These are phyloP conservation scores for Fabrea salina DNA, from an alignment of 169 alveolate species.

Conservation along the genomic window DNA sequence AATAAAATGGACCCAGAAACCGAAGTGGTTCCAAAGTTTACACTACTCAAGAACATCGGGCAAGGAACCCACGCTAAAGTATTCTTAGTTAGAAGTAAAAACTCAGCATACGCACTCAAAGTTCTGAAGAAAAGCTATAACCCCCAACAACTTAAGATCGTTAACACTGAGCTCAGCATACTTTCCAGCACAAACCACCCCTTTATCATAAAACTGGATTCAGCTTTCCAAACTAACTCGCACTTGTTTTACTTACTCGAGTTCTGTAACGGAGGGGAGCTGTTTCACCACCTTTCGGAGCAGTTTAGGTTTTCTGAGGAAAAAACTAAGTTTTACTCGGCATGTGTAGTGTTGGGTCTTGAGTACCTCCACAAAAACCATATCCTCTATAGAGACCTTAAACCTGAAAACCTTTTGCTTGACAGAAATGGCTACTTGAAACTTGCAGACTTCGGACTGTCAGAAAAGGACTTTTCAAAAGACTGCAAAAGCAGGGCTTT, in stretches of 20 bases:
- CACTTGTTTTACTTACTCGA: slow-evolving; percentile 77
- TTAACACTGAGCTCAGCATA: slow-evolving; percentile 66
- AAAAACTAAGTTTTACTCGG: slow-evolving; percentile 59
- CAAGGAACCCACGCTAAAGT: slow-evolving; percentile 50
- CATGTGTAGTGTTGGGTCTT: slow-evolving; percentile 63
- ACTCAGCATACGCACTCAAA: slow-evolving; percentile 67
- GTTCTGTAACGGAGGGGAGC: slow-evolving; percentile 89
- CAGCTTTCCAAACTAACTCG: slow-evolving; percentile 67
- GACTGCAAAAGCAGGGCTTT: slow-evolving; percentile 15
- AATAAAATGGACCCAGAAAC: no score
- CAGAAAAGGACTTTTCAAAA: slow-evolving; percentile 35
- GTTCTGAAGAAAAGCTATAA: slow-evolving; percentile 55
- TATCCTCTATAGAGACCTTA: slow-evolving; percentile 75
- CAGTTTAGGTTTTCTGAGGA: slow-evolving; percentile 56
- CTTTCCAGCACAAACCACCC: slow-evolving; percentile 57
- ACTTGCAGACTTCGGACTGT: slow-evolving; percentile 76
- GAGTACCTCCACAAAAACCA: slow-evolving; percentile 59
- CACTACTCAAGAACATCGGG: no score
- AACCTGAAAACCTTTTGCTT: slow-evolving; percentile 79
- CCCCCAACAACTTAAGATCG: background rate
- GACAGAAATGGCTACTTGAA: slow-evolving; percentile 76
- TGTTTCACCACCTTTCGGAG: slow-evolving; percentile 83
- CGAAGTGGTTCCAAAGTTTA: no score
- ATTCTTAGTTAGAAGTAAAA: slow-evolving; percentile 45
- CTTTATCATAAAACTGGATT: slow-evolving; percentile 73